phyloP scores from a whole-genome alignment of 768 basidiomycete genomes.

The Lactarius hengduanensis region DNA sequence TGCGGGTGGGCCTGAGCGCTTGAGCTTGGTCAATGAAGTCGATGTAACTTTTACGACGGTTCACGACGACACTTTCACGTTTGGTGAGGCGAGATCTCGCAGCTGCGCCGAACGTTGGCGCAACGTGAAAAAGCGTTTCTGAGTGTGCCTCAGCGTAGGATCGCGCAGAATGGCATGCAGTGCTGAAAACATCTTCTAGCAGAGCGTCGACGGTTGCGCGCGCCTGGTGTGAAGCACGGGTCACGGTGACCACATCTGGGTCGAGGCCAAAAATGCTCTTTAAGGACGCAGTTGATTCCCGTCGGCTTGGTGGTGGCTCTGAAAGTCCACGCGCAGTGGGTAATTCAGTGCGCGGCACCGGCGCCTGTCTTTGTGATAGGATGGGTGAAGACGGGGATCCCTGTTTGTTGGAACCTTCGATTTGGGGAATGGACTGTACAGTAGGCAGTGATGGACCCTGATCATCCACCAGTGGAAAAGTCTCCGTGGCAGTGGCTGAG shows the following conservation, averaged over 20 bases:
- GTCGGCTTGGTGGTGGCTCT: conserved; percentile 37
- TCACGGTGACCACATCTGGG: conserved; percentile 59
- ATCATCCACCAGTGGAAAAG: conserved; percentile 15
- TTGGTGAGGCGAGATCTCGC: conserved; percentile 57
- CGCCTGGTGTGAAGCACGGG: conserved; percentile 63
- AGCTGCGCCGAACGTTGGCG: conserved; percentile 57
- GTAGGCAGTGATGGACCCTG: conserved; percentile 32
- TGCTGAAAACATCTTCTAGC: conserved; percentile 79
- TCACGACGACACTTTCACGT: conserved; percentile 69
- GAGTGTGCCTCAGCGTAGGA: conserved; percentile 61
- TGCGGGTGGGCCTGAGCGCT: conserved; percentile 1
- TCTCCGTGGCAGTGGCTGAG: conserved; percentile 29
- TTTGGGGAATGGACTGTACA: conserved; percentile 36
- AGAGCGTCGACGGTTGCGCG: conserved; percentile 74
- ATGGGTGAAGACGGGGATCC: conserved; percentile 13
- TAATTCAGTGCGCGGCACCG: conserved; percentile 15
- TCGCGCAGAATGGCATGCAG: conserved; percentile 65
- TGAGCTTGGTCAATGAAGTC: conserved; percentile 19
- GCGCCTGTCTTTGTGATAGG: conserved; percentile 8
- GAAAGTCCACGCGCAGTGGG: conserved; percentile 11
- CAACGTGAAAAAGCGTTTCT: conserved; percentile 59
- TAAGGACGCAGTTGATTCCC: conserved; percentile 63
- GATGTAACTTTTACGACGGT: conserved; percentile 52
- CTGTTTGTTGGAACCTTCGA: conserved; percentile 27
- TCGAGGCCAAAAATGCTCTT: conserved; percentile 57